phyloP scores from a whole-genome alignment of 163 green algal genomes.

The Chlamydomonas reinhardtii region DNA sequence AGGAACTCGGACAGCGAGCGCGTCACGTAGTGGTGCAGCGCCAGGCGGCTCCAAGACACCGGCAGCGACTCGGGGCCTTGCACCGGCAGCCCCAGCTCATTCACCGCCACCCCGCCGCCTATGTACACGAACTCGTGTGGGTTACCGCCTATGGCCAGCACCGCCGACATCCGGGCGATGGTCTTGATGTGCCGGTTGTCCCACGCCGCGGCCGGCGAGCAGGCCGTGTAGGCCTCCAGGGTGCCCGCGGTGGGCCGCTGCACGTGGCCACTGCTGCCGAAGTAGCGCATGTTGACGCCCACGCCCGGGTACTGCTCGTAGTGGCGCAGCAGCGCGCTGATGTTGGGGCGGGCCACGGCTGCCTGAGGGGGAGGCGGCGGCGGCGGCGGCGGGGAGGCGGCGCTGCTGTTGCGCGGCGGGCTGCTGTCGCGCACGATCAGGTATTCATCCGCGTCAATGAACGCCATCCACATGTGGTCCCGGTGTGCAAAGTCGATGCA shows the following conservation, averaged over 20 bases:
- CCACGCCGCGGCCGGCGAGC: background rate
- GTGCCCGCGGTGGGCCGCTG: background rate
- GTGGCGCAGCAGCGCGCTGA: conserved; percentile 30
- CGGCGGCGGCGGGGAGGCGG: background rate
- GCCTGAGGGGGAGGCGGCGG: no score
- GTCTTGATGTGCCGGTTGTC: conserved; percentile 4
- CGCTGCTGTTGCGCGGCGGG: no score
- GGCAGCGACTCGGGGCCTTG: background rate
- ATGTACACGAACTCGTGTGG: conserved; percentile 31
- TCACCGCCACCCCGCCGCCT: background rate
- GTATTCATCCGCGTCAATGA: conserved; percentile 57
- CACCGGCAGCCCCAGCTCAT: conserved; percentile 16
- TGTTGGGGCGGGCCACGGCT: background rate
- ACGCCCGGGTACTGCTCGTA: conserved; percentile 51
- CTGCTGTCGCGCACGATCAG: conserved; percentile 6
- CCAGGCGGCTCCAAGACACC: conserved; percentile 13
- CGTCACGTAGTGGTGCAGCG: conserved; percentile 53
- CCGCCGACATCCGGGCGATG: background rate
- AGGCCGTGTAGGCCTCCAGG: conserved; percentile 27
- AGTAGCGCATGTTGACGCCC: conserved; percentile 49
- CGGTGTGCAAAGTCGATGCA: conserved; percentile 44
- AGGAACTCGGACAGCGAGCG: conserved; percentile 32
- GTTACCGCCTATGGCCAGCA: background rate
- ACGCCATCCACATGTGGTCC: conserved; percentile 46
- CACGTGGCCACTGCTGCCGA: conserved; percentile 48